phyloP scores from a whole-genome alignment of 306 rosid genomes.

The Cicer bijugum region DNA sequence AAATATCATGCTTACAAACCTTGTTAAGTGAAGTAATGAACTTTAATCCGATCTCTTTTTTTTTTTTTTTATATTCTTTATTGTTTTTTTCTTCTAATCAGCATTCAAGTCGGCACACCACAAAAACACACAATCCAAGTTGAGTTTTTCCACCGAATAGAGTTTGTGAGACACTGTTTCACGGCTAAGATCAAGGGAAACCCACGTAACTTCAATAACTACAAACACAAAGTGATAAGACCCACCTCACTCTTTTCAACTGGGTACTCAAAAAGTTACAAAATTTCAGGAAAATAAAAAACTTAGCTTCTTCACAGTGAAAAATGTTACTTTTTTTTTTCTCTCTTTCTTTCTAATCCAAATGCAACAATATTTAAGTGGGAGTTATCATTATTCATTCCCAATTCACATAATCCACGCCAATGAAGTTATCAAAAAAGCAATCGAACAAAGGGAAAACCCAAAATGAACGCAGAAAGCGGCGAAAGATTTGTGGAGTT shows the following conservation, averaged over 20 bases:
- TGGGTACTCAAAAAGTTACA: conserved; percentile 44
- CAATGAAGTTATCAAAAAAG: conserved; percentile 45
- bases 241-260: conserved; percentile 39
- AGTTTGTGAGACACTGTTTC: conserved; percentile 40
- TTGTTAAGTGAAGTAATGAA: conserved; percentile 49
- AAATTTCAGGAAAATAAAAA: conserved; percentile 43
- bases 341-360: conserved; percentile 51
- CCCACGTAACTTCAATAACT: conserved; percentile 27
- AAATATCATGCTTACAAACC: conserved; percentile 47
- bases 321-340: conserved; percentile 4
- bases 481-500: conserved; percentile 65
- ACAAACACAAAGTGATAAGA: conserved; percentile 4
- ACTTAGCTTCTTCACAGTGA: conserved; percentile 48
- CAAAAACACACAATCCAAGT: conserved; percentile 20
- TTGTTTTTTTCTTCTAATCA: conserved; percentile 8
- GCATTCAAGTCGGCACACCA: conserved; percentile 34
- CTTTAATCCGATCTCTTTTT: conserved; percentile 49
- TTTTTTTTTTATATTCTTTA: conserved; percentile 1
- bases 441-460: conserved; percentile 52
- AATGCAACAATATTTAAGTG: conserved; percentile 51
- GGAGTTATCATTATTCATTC: conserved; percentile 38
- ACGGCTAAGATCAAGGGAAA: conserved; percentile 47
- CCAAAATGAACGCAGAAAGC: conserved; percentile 62
- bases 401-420: conserved; percentile 4
- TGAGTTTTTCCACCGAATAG: conserved; percentile 44